A percentile compares a stretch with the other conserved stretches of the same genome.
Conservation (phyloP, 2,329 filamentous ascomycete genomes). For the Ceratocystiopsis sp. region DNA sequence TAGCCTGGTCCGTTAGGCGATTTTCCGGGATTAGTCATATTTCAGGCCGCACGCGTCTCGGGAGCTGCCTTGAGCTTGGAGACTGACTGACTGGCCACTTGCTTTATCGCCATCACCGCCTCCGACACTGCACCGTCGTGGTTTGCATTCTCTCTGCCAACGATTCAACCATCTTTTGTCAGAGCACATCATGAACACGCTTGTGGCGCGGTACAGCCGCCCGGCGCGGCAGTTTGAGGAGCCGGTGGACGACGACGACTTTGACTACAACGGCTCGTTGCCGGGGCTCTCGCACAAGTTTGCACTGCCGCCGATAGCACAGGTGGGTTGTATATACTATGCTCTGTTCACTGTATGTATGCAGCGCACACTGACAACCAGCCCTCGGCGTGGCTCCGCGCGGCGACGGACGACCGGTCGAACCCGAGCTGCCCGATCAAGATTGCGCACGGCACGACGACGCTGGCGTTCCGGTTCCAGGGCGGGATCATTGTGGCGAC, state of each 20-base stretch:
- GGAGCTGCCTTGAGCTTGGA: too few species aligned
- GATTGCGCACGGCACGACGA: conserved; percentile 97
- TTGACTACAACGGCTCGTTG: conserved; percentile 52
- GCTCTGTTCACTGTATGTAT: too few species aligned
- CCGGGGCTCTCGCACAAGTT: conserved; percentile 82
- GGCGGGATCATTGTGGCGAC: conserved; percentile 97
- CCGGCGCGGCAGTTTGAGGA: conserved; percentile 57
- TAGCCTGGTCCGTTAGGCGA: too few species aligned
- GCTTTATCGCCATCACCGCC: too few species aligned
- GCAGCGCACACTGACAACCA: too few species aligned
- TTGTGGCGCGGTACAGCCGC: conserved; percentile 82
- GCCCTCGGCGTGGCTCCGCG: conserved; percentile 88
- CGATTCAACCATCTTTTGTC: too few species aligned
- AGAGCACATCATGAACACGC: conserved; percentile 91
- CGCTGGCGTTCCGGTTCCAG: conserved; percentile 93
- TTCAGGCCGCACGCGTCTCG: too few species aligned
- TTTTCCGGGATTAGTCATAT: too few species aligned
- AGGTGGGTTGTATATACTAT: too few species aligned
- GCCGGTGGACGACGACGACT: conserved; percentile 57
- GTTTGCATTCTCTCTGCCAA: too few species aligned
- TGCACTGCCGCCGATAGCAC: conserved; percentile 79
- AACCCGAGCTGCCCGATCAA: conserved; percentile 98
- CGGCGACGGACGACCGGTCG: conserved; percentile 89
- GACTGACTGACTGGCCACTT: too few species aligned
- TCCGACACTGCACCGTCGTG: too few species aligned